A percentile compares a stretch with the other conserved stretches of the same genome.
Conservation (phyloP, 352 stramenopile genomes). For the Phytophthora hibernalis region DNA sequence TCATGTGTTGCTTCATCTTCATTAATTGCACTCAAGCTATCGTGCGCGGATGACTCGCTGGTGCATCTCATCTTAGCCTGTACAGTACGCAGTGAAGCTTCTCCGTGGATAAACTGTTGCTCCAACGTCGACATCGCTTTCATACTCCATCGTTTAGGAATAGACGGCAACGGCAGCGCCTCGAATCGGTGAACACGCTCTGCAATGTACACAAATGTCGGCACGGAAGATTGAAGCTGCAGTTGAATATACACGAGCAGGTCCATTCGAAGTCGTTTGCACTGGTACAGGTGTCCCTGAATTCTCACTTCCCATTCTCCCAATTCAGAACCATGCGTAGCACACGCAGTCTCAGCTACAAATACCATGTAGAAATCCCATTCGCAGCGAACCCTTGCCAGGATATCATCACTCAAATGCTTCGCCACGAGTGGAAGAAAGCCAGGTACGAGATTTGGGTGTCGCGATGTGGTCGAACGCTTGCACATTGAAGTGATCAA, state of each 20-base stretch:
- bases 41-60: not conserved
- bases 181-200: not conserved
- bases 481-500: slow-evolving; percentile 1
- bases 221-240: not conserved
- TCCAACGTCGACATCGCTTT: not conserved
- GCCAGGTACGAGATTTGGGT: not conserved
- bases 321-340: too few species aligned
- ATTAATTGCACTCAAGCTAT: not conserved
- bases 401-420: not conserved
- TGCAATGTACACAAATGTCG: not conserved
- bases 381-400: not conserved
- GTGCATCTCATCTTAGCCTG: not conserved
- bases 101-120: not conserved
- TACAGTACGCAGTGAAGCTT: not conserved
- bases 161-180: not conserved
- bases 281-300: too few species aligned
- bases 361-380: slow-evolving; percentile 4
- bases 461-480: not conserved
- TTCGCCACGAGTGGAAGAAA: not conserved
- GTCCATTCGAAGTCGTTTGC: not conserved
- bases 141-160: not conserved
- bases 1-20: not conserved
- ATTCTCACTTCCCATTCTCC: not conserved
- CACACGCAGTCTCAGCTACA: too few species aligned
- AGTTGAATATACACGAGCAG: not conserved